A percentile compares a stretch with the other conserved stretches of the same genome.
These are phyloP conservation scores for Triticum dicoccoides DNA, from an alignment of 176 grass and related monocot genomes.

Conservation along the genomic window DNA sequence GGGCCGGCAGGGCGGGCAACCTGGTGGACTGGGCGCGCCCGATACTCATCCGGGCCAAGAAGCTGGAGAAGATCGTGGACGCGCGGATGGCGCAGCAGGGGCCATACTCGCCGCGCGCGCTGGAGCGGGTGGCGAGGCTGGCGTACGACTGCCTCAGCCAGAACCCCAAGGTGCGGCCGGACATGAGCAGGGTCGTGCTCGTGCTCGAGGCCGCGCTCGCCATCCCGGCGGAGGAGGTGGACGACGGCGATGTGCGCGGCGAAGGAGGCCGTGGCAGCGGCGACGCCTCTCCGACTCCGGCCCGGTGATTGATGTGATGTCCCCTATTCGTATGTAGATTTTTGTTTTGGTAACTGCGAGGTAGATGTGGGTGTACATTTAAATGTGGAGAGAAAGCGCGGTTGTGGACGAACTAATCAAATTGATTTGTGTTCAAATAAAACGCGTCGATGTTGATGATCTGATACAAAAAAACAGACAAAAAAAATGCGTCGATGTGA, in stretches of 20 bases:
- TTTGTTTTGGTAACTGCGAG: background rate
- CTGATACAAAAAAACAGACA: no score
- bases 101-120: background rate
- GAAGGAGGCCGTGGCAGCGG: background rate
- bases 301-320: background rate
- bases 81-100: slow-evolving; percentile 28
- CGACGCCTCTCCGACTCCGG: background rate
- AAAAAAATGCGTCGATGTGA: no score
- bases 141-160: slow-evolving; percentile 79
- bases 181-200: slow-evolving; percentile 53
- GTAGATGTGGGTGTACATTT: background rate
- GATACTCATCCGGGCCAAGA: slow-evolving; percentile 53
- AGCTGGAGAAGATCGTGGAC: slow-evolving; percentile 64
- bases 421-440: background rate
- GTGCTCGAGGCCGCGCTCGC: slow-evolving; percentile 52
- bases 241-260: background rate
- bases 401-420: background rate
- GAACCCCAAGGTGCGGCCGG: slow-evolving; percentile 69
- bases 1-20: slow-evolving; percentile 44
- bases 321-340: background rate
- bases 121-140: slow-evolving; percentile 51
- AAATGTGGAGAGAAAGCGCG: background rate
- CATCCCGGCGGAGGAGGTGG: background rate
- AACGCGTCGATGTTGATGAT: background rate
- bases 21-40: slow-evolving; percentile 80